Evolutionary conservation across 306 rosid genomes (phyloP), one percentile per base, ranked within the genome.

Genomic region (Quercus robur): DNA sequence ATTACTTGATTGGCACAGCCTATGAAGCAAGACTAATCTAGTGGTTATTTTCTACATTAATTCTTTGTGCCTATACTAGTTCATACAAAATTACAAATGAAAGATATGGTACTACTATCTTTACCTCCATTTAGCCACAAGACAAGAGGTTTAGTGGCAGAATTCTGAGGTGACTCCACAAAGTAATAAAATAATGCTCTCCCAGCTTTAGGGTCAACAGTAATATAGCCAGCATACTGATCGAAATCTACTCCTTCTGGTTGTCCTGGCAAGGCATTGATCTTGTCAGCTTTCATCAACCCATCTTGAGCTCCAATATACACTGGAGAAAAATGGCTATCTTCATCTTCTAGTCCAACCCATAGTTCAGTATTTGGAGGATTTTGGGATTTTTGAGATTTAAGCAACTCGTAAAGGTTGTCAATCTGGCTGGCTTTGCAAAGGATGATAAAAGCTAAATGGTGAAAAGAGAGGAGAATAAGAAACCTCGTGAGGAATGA

Each of bases 51-150:
- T 41, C 46, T 41, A 41, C 46, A 8, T 41, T 41, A 41, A 41
- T 8, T 41, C 46, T 41, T 41, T 41, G 46, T 2, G 46, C 46
- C 12, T 41, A 41, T 41, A 41, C 46, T 41, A 38, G 46, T 49
- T 49, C 17, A 49, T 49, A 49, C 14, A 21, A 21, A 21, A 21
- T 21, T 21, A 21, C 23, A 49, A 49, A 49, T 12, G 54, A 49
- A 49, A 49, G 17, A 49, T 49, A 7, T 56, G 71, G 13, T 20
- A 55, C 31, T 20, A 55, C 31, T 19, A 21, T 23, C 3, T 6
- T 55, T 59, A 88, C 96, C 96, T 86, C 93, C 96, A 78, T 89
- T 91, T 35, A 89, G 71, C 96, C 96, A 91, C 64, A 91, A 73
- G 1, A 89, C 82, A 20, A 87, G 67, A 49, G 96, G 93, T 7